Evolutionary conservation across 192 early-diverging fungal genomes (phyloP).

Genomic region (Kickxella alabastrina): DNA sequence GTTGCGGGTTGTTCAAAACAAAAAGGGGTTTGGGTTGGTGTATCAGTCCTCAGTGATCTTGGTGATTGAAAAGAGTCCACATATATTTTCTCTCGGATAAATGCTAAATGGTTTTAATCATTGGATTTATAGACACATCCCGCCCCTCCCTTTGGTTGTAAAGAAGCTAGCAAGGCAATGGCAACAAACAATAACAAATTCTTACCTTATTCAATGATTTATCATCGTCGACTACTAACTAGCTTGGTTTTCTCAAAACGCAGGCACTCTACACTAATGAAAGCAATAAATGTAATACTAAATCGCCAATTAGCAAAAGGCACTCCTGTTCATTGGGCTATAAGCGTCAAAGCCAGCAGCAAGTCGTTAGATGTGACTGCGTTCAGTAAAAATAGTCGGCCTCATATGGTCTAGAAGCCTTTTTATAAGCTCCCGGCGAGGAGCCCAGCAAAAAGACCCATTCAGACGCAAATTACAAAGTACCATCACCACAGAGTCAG

Average conservation of each 20-base stretch:
- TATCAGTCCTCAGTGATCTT: constrained; percentile 35
- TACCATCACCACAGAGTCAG: constrained; percentile 31
- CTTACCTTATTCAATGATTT: no score
- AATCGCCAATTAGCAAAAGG: no score
- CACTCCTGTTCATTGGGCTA: not conserved
- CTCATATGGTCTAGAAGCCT: constrained; percentile 35
- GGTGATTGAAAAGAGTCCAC: constrained; percentile 18
- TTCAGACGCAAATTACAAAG: constrained; percentile 56
- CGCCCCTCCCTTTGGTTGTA: no score
- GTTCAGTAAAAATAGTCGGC: constrained; percentile 34
- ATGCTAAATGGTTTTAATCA: constrained; percentile 28
- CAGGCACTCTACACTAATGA: not conserved
- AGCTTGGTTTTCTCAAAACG: not conserved
- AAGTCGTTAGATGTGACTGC: not conserved
- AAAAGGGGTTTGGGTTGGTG: no score
- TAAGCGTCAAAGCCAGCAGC: not conserved
- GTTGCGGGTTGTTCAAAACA: no score
- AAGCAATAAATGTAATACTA: not conserved
- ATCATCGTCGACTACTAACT: no score
- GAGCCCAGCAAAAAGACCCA: constrained; percentile 18
- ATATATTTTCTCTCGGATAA: constrained; percentile 10
- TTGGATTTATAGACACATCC: constrained; percentile 1
- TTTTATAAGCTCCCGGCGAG: constrained; percentile 43
- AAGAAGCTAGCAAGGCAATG: no score
- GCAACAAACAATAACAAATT: no score